These are phyloP conservation scores for Podospora fimiseda DNA, from an alignment of 495 filamentous ascomycete species.

Conservation along the genomic window DNA sequence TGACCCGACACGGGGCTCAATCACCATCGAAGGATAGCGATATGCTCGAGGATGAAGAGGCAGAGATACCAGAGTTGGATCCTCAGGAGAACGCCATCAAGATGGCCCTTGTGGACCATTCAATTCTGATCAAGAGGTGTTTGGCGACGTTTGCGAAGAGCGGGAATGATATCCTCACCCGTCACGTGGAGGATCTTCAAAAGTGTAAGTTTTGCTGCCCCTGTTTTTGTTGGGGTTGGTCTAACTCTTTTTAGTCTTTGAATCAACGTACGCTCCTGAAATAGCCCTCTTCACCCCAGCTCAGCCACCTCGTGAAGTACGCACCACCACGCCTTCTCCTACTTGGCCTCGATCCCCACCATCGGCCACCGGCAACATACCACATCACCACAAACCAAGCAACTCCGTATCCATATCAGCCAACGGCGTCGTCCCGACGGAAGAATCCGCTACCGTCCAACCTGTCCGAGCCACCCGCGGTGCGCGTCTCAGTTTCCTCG, in stretches of 20 bases:
- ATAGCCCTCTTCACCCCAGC: conserved; percentile 48
- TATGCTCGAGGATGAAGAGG: conserved; percentile 39
- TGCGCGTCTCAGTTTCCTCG: conserved; percentile 44
- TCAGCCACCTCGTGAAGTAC: conserved; percentile 24
- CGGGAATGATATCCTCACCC: conserved; percentile 41
- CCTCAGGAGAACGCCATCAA: conserved; percentile 77
- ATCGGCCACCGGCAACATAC: conserved; percentile 12
- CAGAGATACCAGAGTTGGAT: conserved; percentile 47
- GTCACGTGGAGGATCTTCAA: conserved; percentile 39
- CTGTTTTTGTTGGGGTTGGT: too few species aligned
- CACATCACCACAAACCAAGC: conserved; percentile 11
- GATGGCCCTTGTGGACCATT: conserved; percentile 83
- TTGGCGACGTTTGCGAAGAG: conserved; percentile 61
- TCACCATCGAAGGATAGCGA: conserved; percentile 42
- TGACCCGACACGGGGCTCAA: conserved; percentile 32
- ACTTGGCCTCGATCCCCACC: conserved; percentile 38
- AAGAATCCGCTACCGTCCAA: conserved; percentile 35
- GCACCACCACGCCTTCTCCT: conserved; percentile 30
- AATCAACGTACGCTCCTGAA: conserved; percentile 57
- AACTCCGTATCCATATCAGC: conserved; percentile 13
- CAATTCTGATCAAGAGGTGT: conserved; percentile 76
- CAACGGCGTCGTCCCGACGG: conserved; percentile 26
- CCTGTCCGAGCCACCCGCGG: conserved; percentile 38
- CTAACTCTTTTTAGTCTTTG: conserved; percentile 42
- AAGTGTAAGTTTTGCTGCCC: conserved; percentile 41